A percentile compares a stretch with the other conserved stretches of the same genome.
Evolutionary conservation across 164 flowering plant genomes (phyloP).

Genomic region (Kalanchoe fedtschenkoi): DNA sequence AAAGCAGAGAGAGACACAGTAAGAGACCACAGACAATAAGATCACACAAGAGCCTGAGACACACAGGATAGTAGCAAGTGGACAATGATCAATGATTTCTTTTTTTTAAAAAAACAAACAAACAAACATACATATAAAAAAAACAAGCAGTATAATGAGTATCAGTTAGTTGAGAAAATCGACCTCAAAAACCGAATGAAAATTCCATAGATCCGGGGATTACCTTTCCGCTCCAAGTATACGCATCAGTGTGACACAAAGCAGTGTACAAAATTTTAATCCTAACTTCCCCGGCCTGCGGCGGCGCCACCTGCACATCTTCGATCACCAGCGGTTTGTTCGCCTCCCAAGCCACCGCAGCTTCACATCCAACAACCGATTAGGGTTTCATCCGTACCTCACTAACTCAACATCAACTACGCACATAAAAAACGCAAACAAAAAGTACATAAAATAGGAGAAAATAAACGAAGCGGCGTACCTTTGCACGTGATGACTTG

Average conservation of each 20-base stretch:
- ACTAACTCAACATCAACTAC: not conserved
- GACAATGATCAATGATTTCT: no score
- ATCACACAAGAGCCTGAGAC: not conserved
- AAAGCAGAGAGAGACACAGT: no score
- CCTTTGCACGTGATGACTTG: slow-evolving; percentile 99
- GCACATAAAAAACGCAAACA: not conserved
- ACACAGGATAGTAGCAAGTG: not conserved
- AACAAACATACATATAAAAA: not conserved
- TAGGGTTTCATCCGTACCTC: not conserved
- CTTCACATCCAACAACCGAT: slow-evolving; percentile 23
- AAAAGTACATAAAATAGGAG: slow-evolving; percentile 2
- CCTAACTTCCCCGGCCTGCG: slow-evolving; percentile 84
- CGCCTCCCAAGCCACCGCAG: slow-evolving; percentile 97
- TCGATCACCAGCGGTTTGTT: slow-evolving; percentile 37
- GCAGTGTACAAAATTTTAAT: slow-evolving; percentile 82
- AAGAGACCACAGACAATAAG: not conserved
- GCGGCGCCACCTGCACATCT: slow-evolving; percentile 82
- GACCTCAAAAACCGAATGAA: not conserved
- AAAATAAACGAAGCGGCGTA: slow-evolving; percentile 13
- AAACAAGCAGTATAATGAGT: no score
- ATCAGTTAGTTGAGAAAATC: not conserved
- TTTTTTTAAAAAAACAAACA: no score
- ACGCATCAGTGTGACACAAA: slow-evolving; percentile 96
- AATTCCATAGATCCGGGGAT: not conserved
- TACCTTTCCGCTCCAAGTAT: slow-evolving; percentile 98